Base-by-base conservation (phyloP, 148 eudicot species). In the Fagopyrum esculentum region DNA sequence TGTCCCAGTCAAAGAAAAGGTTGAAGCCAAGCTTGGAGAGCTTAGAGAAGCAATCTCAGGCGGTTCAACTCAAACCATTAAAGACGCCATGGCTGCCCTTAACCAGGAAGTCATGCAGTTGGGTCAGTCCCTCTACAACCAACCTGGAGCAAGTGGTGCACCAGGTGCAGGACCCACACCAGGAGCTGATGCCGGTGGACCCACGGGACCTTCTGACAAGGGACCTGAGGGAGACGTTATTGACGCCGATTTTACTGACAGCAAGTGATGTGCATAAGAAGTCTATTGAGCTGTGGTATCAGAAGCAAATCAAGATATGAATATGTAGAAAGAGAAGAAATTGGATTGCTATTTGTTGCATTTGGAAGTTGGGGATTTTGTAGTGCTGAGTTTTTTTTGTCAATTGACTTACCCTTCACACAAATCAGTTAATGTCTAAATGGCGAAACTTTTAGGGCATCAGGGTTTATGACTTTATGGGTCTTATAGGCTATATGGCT, bases 61-160 rank as follows among this genome's bases (percentile, higher is more conserved):
- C 9, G 83, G 82, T 52, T 76, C 81, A 16, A 85, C 85, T 15
- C 87, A 85, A 71, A 26, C 77, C 69, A 81, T 84, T 3, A 84
- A 84, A 61, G 84, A 84, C 16, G 78, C 86, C 68, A 81, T 84
- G 84, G 77, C 86, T 17, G 81, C 84, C 19, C 84, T 84, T 55
- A 79, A 84, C 72, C 82, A 81, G 76, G 86, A 84, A 77, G 86
- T 81, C 6, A 84, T 84, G 86, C 86, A 84, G 76, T 82, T 84
- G 22, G 86, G 86, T 6, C 86, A 84, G 56, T 81, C 84, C 63
- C 82, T 84, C 1, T 84, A 84, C 73, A 84, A 79, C 70, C 81
- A 78, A 76, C 83, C 85, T 0, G 85, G 85, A 71, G 81, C 81
- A 6, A 74, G 59, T 6, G 64, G 75, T 29, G 63, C 81, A 30